Evolutionary conservation across 345 rosid genomes (phyloP), one percentile per base, ranked within the genome.

Genomic region (Linum tenue): DNA sequence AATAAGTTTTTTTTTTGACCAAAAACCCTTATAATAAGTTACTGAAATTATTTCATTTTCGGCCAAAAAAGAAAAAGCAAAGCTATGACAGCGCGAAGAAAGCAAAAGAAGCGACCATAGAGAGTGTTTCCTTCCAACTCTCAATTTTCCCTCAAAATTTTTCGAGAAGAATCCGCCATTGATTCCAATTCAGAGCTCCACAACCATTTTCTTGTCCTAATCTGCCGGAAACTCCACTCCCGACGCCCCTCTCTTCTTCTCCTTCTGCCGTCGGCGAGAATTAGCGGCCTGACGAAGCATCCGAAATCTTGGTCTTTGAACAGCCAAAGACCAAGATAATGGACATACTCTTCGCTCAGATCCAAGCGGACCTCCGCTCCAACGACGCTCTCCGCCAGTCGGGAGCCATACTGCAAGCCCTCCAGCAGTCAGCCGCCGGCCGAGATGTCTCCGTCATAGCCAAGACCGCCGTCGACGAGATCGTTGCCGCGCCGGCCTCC

Each of bases 311-410:
- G 53, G 53, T 48, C 53, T 48, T 48, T 48, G 53, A 48, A 48
- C 53, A 12, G 3, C 9, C 53, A 48, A 48, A 48, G 53, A 48
- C 53, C 53, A 48, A 48, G 53, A 48, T 43, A 67, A 92, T 92
- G 98, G 98, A 92, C 82, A 90, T 92, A 35, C 84, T 92, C 15
- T 88, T 84, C 66, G 91, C 96, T 62, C 98, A 92, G 97, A 92
- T 92, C 86, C 98, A 92, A 75, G 96, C 97, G 50, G 98, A 92
- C 81, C 94, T 92, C 68, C 98, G 91, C 39, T 92, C 98, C n/a
- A 92, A 82, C 73, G 97, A 92, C 69, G 97, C 98, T 1, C 95
- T 92, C 66, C 97, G 97, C 35, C 98, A 92, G 62, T 82, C 97
- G 10, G 74, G 86, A 39, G 98, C 98, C 31, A 97, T 92, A 67